These are phyloP conservation scores for Jimgerdemannia flammicorona DNA, from an alignment of 192 early-diverging fungal genomes.

Conservation along the genomic window DNA sequence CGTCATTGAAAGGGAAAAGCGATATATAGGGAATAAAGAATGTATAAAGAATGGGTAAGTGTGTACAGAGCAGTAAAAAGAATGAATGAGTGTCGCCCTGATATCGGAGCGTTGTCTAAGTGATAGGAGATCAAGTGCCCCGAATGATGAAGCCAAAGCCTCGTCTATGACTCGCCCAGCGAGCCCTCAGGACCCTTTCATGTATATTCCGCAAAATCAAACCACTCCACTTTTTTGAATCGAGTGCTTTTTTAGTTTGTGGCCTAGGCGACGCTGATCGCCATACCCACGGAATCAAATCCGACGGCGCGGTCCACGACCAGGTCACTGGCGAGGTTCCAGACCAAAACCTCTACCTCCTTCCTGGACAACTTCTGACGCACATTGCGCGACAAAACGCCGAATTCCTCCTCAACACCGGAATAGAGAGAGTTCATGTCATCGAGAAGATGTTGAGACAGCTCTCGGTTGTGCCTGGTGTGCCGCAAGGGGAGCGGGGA, in stretches of 20 bases:
- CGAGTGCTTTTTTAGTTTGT: neutral
- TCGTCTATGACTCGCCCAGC: neutral
- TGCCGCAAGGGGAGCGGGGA: neutral
- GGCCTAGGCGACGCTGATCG: neutral
- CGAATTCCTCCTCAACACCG: neutral
- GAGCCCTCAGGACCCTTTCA: neutral
- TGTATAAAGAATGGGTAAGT: neutral
- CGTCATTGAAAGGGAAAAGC: neutral
- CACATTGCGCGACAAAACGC: neutral
- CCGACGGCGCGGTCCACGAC: neutral
- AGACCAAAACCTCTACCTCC: neutral
- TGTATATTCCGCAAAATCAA: neutral
- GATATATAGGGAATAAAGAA: neutral
- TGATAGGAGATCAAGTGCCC: neutral
- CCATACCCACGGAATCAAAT: neutral
- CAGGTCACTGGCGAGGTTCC: neutral
- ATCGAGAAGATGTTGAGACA: neutral
- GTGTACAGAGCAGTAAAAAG: neutral
- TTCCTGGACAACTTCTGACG: neutral
- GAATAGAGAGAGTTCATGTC: neutral
- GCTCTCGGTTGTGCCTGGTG: neutral
- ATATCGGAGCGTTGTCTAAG: neutral
- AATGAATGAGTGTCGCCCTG: neutral
- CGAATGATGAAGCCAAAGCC: neutral
- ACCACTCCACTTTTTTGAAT: neutral